Evolutionary conservation across 176 grass and related monocot species (phyloP).

Genomic region (Avena eriantha): DNA sequence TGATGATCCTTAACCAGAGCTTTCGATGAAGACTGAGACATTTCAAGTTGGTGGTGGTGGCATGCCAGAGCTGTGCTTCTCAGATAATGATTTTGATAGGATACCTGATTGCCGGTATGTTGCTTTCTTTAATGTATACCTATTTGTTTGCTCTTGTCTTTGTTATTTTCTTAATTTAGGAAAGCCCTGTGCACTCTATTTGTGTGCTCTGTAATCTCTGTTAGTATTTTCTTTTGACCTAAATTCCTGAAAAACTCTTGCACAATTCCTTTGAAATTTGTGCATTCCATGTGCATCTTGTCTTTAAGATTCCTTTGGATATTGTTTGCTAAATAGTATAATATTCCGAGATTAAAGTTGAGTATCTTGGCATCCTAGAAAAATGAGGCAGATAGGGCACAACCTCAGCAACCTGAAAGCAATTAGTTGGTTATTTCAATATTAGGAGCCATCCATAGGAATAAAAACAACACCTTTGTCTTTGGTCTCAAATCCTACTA

Average conservation of each 20-base stretch:
- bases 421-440: neutral
- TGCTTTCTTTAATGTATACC: neutral
- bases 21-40: slow-evolving; percentile 62
- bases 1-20: slow-evolving; percentile 49
- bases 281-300: too few species aligned
- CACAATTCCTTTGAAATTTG: neutral
- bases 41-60: slow-evolving; percentile 63
- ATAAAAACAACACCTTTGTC: slow-evolving; percentile 9
- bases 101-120: slow-evolving; percentile 70
- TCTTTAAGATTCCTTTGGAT: neutral
- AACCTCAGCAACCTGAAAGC: neutral
- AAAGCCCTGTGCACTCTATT: neutral
- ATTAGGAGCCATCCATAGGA: neutral
- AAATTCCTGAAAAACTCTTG: neutral
- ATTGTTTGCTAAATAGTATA: slow-evolving; percentile 1
- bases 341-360: neutral
- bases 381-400: neutral
- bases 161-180: neutral
- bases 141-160: slow-evolving; percentile 14
- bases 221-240: neutral
- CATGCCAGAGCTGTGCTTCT: slow-evolving; percentile 60
- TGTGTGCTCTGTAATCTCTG: neutral
- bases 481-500: neutral
- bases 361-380: slow-evolving; percentile 28
- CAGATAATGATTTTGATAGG: slow-evolving; percentile 69